Evolutionary conservation across 2,329 filamentous ascomycete genomes (phyloP).

Genomic region (Hawksworthiomyces lignivorus): DNA sequence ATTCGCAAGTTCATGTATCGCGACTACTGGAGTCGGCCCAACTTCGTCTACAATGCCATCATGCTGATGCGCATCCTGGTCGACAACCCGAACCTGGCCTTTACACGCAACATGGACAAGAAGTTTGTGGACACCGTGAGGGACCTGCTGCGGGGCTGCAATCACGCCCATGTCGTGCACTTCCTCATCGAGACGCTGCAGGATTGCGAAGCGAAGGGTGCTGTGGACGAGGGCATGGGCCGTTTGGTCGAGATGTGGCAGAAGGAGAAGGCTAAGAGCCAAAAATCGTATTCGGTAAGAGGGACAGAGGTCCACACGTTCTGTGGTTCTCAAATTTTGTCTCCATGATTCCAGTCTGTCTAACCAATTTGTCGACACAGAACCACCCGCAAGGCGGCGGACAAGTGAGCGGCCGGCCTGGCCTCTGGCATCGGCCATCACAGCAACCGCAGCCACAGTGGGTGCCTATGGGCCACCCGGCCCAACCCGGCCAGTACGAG

Average conservation of each 20-base stretch:
- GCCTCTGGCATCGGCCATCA: conserved; percentile 11
- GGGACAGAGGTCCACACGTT: not conserved
- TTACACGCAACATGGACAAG: conserved; percentile 83
- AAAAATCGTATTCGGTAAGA: conserved; percentile 44
- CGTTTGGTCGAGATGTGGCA: conserved; percentile 79
- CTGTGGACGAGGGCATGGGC: conserved; percentile 64
- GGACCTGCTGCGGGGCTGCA: conserved; percentile 61
- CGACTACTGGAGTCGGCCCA: conserved; percentile 56
- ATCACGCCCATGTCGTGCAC: conserved; percentile 71
- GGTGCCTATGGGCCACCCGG: too few species aligned
- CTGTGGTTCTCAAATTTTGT: conserved; percentile 3
- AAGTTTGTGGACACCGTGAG: conserved; percentile 74
- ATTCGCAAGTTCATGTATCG: conserved; percentile 77
- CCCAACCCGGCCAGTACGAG: too few species aligned
- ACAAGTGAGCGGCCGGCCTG: not conserved
- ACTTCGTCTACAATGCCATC: conserved; percentile 88
- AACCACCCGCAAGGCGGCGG: not conserved
- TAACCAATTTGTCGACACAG: too few species aligned
- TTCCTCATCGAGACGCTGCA: conserved; percentile 83
- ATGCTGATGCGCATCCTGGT: conserved; percentile 90
- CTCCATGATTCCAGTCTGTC: too few species aligned
- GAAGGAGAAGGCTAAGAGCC: conserved; percentile 68
- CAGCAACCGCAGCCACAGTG: conserved; percentile 5
- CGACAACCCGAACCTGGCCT: conserved; percentile 84
- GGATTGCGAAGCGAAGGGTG: conserved; percentile 63